Conservation (phyloP, 2,329 filamentous ascomycete genomes). For the Venturia oleaginea region DNA sequence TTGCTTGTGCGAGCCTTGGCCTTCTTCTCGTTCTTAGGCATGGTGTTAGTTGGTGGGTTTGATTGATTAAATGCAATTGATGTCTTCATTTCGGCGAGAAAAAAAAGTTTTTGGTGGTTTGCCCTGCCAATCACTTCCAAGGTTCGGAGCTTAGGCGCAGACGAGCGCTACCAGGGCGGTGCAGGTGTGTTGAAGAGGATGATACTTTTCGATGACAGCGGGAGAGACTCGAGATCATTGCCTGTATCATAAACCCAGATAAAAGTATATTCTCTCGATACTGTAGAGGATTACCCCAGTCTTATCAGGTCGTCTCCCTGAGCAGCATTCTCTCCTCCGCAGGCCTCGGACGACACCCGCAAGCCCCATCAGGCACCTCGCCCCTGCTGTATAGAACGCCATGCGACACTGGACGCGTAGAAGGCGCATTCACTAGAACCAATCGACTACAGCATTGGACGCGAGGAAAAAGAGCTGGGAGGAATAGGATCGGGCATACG, state of each 20-base stretch:
- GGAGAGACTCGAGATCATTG: not conserved
- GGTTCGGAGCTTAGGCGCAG: not conserved
- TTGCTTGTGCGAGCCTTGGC: not conserved
- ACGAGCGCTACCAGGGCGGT: not conserved
- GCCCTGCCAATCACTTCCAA: not conserved
- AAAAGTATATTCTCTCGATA: not conserved
- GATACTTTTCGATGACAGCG: not conserved
- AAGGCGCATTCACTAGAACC: not conserved
- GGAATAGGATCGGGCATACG: not conserved
- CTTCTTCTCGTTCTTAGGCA: not conserved
- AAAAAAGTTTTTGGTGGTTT: not conserved
- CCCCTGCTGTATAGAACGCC: not conserved
- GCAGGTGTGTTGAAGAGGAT: not conserved
- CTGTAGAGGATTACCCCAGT: not conserved
- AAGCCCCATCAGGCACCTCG: not conserved
- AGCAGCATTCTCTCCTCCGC: not conserved
- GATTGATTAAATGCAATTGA: not conserved
- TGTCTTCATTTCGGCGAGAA: not conserved
- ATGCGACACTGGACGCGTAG: slow-evolving; percentile 2
- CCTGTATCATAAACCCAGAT: not conserved
- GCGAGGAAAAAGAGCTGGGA: not conserved
- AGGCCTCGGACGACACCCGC: not conserved
- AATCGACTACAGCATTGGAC: not conserved
- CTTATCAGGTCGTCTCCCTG: not conserved
- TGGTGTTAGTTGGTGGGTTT: not conserved